These are phyloP conservation scores for Camelina hispida DNA, from an alignment of 345 rosid genomes.

Conservation along the genomic window DNA sequence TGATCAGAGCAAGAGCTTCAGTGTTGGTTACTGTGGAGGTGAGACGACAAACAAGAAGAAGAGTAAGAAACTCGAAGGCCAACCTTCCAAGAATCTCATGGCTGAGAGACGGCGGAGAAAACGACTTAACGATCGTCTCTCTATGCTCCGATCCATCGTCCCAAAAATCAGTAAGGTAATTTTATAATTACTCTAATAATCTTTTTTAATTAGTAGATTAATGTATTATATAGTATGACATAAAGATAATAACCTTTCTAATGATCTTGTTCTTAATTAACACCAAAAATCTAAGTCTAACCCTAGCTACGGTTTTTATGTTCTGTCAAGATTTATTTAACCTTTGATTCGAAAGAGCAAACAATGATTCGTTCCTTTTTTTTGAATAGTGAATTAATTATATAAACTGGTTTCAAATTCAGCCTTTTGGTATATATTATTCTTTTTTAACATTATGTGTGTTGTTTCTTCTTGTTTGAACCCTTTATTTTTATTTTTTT, in stretches of 20 bases:
- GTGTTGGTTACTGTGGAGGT: slow-evolving; percentile 52
- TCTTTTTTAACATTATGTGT: slow-evolving; percentile 32
- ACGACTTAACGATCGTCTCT: slow-evolving; percentile 79
- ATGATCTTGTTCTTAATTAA: background rate
- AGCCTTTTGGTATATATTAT: slow-evolving; percentile 11
- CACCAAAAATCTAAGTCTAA: background rate
- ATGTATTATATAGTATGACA: background rate
- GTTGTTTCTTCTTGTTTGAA: slow-evolving; percentile 41
- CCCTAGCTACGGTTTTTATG: slow-evolving; percentile 16
- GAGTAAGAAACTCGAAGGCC: slow-evolving; percentile 72
- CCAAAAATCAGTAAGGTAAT: slow-evolving; percentile 94
- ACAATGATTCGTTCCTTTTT: slow-evolving; percentile 22
- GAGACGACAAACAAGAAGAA: slow-evolving; percentile 49
- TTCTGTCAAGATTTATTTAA: slow-evolving; percentile 6
- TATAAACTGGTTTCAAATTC: slow-evolving; percentile 15
- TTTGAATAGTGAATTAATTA: slow-evolving; percentile 12
- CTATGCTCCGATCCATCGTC: slow-evolving; percentile 92
- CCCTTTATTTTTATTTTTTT: background rate
- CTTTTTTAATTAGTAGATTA: background rate
- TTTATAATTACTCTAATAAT: too few relatives aligned
- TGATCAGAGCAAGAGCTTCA: slow-evolving; percentile 52
- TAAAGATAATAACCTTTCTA: slow-evolving; percentile 35
- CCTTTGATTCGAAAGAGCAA: slow-evolving; percentile 2
- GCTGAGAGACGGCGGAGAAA: slow-evolving; percentile 90
- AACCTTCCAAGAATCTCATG: slow-evolving; percentile 92